These are phyloP conservation scores for Tagetes patula DNA, from an alignment of 129 eudicot genomes.

Conservation along the genomic window DNA sequence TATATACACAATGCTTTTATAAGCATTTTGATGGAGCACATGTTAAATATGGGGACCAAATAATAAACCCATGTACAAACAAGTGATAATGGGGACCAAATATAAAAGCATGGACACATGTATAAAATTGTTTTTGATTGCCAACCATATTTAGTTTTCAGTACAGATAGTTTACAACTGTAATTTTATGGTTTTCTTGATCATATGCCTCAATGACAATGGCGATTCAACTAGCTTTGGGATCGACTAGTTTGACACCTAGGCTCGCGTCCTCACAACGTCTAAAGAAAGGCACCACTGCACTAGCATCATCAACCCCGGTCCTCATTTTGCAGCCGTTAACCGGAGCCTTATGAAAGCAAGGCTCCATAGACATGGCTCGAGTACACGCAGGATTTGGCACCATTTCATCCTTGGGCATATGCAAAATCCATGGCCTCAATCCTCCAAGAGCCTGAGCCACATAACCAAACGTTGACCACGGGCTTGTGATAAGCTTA, in stretches of 20 bases:
- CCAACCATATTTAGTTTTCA: not conserved
- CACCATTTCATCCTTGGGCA: slow-evolving; percentile 3
- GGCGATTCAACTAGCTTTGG: not conserved
- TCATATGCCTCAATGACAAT: too few species aligned
- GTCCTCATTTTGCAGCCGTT: slow-evolving; percentile 3
- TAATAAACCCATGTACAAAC: too few species aligned
- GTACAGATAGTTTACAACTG: slow-evolving; percentile 1
- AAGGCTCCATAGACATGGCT: not conserved
- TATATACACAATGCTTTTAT: too few species aligned
- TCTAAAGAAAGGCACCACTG: not conserved
- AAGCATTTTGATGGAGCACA: too few species aligned
- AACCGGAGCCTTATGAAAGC: not conserved
- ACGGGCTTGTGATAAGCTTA: not conserved
- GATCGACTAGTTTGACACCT: slow-evolving; percentile 1
- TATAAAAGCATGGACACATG: not conserved
- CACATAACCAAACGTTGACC: slow-evolving; percentile 1
- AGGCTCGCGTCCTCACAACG: not conserved
- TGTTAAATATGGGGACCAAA: too few species aligned
- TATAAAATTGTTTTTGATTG: not conserved
- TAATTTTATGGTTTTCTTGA: not conserved
- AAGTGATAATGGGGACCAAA: too few species aligned
- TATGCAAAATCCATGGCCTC: slow-evolving; percentile 6
- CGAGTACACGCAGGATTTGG: slow-evolving; percentile 3
- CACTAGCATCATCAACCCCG: not conserved
- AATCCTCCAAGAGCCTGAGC: slow-evolving; percentile 3